A percentile compares a stretch with the other conserved stretches of the same genome.
Evolutionary conservation across 1,139 yeast genomes (phyloP).

Genomic region (Kodamaea ohmeri): DNA sequence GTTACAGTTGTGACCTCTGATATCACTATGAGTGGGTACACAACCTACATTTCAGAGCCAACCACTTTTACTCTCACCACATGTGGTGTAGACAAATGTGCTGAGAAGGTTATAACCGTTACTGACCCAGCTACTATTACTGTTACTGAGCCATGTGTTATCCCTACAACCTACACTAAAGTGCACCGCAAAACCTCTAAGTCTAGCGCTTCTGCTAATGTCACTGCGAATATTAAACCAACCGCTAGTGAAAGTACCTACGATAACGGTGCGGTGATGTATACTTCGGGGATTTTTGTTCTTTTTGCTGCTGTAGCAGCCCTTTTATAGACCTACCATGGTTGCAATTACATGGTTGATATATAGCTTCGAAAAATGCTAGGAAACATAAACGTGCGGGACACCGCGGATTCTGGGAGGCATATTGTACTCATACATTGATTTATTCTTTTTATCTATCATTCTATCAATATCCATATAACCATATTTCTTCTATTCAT

Average conservation of each 20-base stretch:
- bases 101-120: conserved; percentile 45
- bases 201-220: conserved; percentile 9
- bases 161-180: conserved; percentile 44
- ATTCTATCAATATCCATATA: no score
- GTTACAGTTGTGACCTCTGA: conserved; percentile 21
- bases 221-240: conserved; percentile 8
- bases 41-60: conserved; percentile 60
- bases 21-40: conserved; percentile 51
- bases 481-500: no score
- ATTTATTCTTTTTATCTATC: no score
- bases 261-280: conserved; percentile 15
- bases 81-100: conserved; percentile 28
- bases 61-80: conserved; percentile 52
- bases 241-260: conserved; percentile 7
- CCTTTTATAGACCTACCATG: not conserved
- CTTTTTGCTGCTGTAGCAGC: conserved; percentile 23
- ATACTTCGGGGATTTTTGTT: conserved; percentile 19
- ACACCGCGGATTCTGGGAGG: no score
- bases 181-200: conserved; percentile 30
- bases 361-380: not conserved
- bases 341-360: no score
- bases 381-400: not conserved
- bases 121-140: conserved; percentile 53
- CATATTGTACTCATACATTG: no score
- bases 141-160: conserved; percentile 61